phyloP scores from a whole-genome alignment of 139 green algal species.

The Auxenochlorella protothecoides region DNA sequence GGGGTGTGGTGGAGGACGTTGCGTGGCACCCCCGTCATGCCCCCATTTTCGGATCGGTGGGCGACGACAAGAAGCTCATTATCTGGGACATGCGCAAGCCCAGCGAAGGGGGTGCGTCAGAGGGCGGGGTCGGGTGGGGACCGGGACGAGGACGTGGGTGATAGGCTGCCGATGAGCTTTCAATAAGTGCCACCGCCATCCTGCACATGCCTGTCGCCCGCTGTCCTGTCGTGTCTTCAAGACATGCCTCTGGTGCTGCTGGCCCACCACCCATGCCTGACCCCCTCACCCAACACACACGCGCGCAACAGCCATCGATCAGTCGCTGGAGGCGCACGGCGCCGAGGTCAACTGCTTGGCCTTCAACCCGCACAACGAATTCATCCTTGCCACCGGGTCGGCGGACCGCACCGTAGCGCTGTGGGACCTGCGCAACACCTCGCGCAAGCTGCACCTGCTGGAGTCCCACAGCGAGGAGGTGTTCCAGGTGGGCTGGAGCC shows the following conservation, averaged over 20 bases:
- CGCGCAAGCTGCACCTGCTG: conserved; percentile 83
- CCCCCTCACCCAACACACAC: too few species aligned
- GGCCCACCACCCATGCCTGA: neutral
- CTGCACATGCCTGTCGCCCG: too few species aligned
- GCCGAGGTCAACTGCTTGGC: conserved; percentile 97
- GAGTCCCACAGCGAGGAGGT: conserved; percentile 91
- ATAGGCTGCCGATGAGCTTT: too few species aligned
- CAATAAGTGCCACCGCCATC: too few species aligned
- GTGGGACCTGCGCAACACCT: conserved; percentile 88
- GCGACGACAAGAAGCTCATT: conserved; percentile 91
- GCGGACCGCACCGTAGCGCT: conserved; percentile 91
- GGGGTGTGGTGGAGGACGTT: conserved; percentile 88
- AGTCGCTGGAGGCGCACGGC: conserved; percentile 60
- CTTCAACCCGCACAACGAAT: conserved; percentile 98
- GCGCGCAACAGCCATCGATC: conserved; percentile 1
- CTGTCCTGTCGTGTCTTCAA: too few species aligned
- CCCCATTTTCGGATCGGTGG: conserved; percentile 90
- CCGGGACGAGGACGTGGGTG: too few species aligned
- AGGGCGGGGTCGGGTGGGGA: neutral
- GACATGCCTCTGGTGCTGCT: too few species aligned
- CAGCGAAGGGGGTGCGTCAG: conserved; percentile 9
- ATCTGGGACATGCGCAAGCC: conserved; percentile 87
- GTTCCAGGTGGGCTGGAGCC: conserved; percentile 92
- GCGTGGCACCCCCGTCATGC: conserved; percentile 88
- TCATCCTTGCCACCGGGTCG: conserved; percentile 87